Evolutionary conservation across 139 green algal genomes (phyloP).

Genomic region (Chlorella sorokiniana): DNA sequence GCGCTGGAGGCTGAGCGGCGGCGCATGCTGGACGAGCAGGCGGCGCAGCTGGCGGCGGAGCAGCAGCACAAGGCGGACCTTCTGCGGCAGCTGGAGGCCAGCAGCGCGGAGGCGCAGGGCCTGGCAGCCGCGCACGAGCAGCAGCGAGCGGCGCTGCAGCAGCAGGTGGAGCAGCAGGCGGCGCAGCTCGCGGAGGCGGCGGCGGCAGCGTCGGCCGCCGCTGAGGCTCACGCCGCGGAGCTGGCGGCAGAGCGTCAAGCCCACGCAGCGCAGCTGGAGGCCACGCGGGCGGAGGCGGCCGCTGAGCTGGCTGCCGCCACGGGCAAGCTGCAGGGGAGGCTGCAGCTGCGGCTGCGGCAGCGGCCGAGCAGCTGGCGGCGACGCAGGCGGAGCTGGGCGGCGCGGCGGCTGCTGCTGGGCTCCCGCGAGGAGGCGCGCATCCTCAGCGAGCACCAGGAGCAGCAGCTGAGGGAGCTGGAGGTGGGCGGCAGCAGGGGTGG

Average conservation of each 20-base stretch:
- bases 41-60: constrained; percentile 11
- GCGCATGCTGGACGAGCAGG: constrained; percentile 21
- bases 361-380: constrained; percentile 1
- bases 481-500: neutral
- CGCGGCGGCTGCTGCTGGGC: constrained; percentile 28
- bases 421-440: constrained; percentile 16
- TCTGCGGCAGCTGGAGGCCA: constrained; percentile 19
- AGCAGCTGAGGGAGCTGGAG: constrained; percentile 20
- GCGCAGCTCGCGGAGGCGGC: constrained; percentile 13
- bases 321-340: neutral
- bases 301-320: neutral
- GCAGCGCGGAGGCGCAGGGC: neutral
- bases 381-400: constrained; percentile 13
- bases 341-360: neutral
- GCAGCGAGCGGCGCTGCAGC: constrained; percentile 8
- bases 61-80: constrained; percentile 17
- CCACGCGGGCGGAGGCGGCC: neutral
- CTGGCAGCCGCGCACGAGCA: constrained; percentile 2
- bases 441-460: constrained; percentile 40
- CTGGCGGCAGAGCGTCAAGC: neutral
- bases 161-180: neutral
- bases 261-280: neutral
- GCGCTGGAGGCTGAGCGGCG: constrained; percentile 15
- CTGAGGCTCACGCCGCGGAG: neutral
- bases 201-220: neutral